Evolutionary conservation across 2,329 filamentous ascomycete genomes (phyloP).

Genomic region (Dothistroma pini): DNA sequence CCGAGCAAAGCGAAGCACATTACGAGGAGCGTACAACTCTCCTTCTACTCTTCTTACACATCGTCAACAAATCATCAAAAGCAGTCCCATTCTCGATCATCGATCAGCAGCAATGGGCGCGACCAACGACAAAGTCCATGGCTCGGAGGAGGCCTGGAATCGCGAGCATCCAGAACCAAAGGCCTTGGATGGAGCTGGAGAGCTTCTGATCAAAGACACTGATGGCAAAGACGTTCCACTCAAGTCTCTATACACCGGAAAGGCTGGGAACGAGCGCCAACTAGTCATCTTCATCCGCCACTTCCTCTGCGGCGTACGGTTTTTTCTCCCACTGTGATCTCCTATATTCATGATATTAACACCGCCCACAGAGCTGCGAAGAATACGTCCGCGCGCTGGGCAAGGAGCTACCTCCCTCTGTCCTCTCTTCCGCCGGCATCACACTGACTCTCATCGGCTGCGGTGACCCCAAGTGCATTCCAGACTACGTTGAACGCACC

Average conservation of each 20-base stretch:
- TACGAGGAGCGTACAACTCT: neutral
- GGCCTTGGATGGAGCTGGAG: constrained; percentile 23
- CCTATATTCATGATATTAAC: neutral
- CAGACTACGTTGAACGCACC: constrained; percentile 31
- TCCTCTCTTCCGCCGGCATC: constrained; percentile 22
- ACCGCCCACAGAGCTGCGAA: constrained; percentile 30
- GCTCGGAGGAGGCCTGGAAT: constrained; percentile 8
- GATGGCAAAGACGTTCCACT: constrained; percentile 27
- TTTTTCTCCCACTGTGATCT: neutral
- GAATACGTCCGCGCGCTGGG: constrained; percentile 33
- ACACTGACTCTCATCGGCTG: constrained; percentile 36
- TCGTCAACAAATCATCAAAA: neutral
- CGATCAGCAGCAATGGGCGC: constrained; percentile 12
- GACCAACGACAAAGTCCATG: constrained; percentile 5
- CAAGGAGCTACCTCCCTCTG: constrained; percentile 23
- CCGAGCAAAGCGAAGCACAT: neutral
- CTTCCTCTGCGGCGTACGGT: constrained; percentile 40
- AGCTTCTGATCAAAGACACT: constrained; percentile 26
- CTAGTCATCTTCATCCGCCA: constrained; percentile 40
- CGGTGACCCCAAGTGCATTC: constrained; percentile 31
- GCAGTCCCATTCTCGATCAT: neutral
- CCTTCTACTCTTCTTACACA: neutral
- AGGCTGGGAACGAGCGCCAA: constrained; percentile 19
- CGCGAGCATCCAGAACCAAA: constrained; percentile 17
- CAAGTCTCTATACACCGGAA: constrained; percentile 26